Percentiles rank a stretch among this genome's conserved stretches.
Conservation (phyloP, 73 alveolate species). For the Effrenium voratum region DNA sequence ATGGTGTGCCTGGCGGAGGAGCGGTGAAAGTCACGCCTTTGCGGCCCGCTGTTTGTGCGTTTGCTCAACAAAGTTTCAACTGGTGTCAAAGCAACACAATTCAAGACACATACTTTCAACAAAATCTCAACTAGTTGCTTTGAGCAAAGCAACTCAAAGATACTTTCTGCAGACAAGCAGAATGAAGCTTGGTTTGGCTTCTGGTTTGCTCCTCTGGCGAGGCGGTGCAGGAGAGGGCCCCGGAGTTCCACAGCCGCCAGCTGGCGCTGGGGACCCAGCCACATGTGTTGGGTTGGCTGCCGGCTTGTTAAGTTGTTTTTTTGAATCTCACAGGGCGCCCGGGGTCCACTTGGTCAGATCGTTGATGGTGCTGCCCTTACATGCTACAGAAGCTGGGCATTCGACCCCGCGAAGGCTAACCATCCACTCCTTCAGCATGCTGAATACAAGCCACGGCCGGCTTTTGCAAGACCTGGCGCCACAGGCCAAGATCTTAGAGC, state of each 20-base stretch:
- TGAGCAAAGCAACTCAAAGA: background rate
- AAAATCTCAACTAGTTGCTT: background rate
- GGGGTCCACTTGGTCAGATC: background rate
- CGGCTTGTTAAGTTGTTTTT: background rate
- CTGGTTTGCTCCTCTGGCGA: background rate
- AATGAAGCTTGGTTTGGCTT: background rate
- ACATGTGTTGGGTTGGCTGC: background rate
- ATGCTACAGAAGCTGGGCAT: background rate
- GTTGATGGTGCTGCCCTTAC: background rate
- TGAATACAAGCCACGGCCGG: conserved; percentile 36
- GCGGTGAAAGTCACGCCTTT: background rate
- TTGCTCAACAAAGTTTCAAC: background rate
- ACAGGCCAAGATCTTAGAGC: too few species aligned
- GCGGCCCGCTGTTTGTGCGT: background rate
- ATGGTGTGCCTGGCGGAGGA: conserved; percentile 68
- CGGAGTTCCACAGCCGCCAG: conserved; percentile 87
- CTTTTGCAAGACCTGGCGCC: conserved; percentile 45
- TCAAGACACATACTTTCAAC: too few species aligned
- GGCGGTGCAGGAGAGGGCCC: conserved; percentile 49
- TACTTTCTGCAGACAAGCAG: background rate
- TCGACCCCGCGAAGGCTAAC: conserved; percentile 17
- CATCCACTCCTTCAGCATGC: conserved; percentile 85
- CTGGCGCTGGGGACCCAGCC: conserved; percentile 44
- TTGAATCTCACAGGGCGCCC: background rate
- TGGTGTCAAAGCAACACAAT: too few species aligned